Evolutionary conservation across 2,329 filamentous ascomycete species (phyloP).

Genomic region (Cladosporium sp.): DNA sequence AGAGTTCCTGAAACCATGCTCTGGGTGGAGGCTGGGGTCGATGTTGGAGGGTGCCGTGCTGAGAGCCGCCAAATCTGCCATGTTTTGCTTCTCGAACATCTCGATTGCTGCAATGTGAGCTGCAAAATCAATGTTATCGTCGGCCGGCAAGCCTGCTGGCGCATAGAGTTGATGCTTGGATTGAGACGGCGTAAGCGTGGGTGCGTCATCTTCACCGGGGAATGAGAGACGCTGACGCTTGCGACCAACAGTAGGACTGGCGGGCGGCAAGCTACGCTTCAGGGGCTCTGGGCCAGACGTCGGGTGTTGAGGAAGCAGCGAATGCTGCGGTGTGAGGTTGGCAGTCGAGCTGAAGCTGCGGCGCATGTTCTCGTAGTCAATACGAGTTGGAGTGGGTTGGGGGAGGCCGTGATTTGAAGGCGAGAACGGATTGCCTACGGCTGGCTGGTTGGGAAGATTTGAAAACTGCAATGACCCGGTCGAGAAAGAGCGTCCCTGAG

Average conservation of each 20-base stretch:
- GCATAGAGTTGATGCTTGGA: background rate
- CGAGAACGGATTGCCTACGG: background rate
- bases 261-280: conserved; percentile 21
- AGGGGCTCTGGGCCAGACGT: conserved; percentile 7
- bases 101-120: background rate
- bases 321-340: conserved; percentile 18
- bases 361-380: conserved; percentile 11
- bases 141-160: background rate
- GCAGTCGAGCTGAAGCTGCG: conserved; percentile 18
- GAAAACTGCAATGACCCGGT: background rate
- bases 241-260: background rate
- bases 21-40: background rate
- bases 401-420: too few relatives aligned
- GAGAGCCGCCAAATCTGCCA: background rate
- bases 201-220: conserved; percentile 10
- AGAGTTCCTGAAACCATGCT: background rate
- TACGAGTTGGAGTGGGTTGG: background rate
- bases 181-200: background rate
- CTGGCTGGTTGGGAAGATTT: background rate
- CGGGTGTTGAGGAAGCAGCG: background rate
- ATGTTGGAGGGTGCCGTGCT: background rate
- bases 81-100: background rate
- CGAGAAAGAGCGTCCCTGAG: background rate
- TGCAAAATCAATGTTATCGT: background rate
- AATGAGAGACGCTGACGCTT: conserved; percentile 23